A percentile compares a stretch with the other conserved stretches of the same genome.
Conservation (phyloP, 257 asterid species). For the Solanum bulbocastanum region DNA sequence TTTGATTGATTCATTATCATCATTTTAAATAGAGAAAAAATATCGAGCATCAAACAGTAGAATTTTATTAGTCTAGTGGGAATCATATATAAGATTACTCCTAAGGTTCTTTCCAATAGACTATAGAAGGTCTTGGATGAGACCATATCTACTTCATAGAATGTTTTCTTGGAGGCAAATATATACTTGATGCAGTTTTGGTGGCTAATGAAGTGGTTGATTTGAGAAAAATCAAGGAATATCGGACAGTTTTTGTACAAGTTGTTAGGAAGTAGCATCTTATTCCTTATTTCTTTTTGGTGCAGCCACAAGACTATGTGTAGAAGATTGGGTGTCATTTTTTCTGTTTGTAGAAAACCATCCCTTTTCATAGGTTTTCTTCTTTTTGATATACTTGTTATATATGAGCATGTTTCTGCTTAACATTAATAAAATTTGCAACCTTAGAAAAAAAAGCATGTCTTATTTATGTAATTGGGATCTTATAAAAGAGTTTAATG, state of each 20-base stretch:
- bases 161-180: background rate
- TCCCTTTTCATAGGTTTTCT: background rate
- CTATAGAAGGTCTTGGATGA: background rate
- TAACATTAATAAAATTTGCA: background rate
- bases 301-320: background rate
- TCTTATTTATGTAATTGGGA: background rate
- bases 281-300: background rate
- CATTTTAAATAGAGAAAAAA: background rate
- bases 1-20: background rate
- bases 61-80: background rate
- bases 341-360: background rate
- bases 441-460: background rate
- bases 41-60: background rate
- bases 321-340: background rate
- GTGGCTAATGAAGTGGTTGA: background rate
- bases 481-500: background rate
- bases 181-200: background rate
- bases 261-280: background rate
- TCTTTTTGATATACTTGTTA: background rate
- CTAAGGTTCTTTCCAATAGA: background rate
- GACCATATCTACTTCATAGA: background rate
- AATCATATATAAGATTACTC: background rate
- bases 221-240: background rate
- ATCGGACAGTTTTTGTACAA: background rate
- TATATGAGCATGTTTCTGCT: background rate